phyloP scores from a whole-genome alignment of 75 land plant species.

The Adiantum capillusveneris region DNA sequence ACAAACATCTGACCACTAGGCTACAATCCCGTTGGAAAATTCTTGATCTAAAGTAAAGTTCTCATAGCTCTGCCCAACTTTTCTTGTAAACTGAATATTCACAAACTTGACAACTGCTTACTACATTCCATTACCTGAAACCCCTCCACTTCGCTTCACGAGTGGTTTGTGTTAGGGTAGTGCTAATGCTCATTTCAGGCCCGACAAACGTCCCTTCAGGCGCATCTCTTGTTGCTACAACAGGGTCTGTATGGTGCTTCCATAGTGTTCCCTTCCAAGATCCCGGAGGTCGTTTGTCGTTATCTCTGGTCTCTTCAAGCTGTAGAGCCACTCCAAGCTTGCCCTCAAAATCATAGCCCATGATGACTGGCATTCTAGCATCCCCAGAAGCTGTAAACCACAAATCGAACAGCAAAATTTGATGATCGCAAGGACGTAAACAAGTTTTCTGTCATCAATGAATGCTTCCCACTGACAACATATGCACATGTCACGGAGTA shows the following conservation, averaged over 20 bases:
- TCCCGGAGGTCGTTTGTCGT: constrained; percentile 23
- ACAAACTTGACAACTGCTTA: no score
- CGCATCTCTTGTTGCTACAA: constrained; percentile 27
- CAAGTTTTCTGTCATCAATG: no score
- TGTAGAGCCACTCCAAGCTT: constrained; percentile 27
- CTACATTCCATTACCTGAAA: constrained; percentile 11
- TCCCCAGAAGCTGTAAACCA: constrained; percentile 12
- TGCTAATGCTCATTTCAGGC: constrained; percentile 23
- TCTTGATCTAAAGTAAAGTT: no score
- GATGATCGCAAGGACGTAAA: no score
- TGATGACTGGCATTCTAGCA: constrained; percentile 24
- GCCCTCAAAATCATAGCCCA: constrained; percentile 31
- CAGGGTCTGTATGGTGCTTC: constrained; percentile 21
- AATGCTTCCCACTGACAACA: no score
- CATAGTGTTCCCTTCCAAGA: constrained; percentile 38
- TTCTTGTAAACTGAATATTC: no score
- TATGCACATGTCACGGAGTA: no score
- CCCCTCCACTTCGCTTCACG: constrained; percentile 33
- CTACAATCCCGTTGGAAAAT: no score
- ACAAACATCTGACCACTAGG: no score
- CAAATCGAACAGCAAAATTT: no score
- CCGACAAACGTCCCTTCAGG: constrained; percentile 30
- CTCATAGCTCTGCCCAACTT: no score
- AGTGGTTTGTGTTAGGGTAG: constrained; percentile 8
- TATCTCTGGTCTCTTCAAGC: constrained; percentile 26